phyloP scores from a whole-genome alignment of 768 basidiomycete genomes.

The Hericium erinaceus region DNA sequence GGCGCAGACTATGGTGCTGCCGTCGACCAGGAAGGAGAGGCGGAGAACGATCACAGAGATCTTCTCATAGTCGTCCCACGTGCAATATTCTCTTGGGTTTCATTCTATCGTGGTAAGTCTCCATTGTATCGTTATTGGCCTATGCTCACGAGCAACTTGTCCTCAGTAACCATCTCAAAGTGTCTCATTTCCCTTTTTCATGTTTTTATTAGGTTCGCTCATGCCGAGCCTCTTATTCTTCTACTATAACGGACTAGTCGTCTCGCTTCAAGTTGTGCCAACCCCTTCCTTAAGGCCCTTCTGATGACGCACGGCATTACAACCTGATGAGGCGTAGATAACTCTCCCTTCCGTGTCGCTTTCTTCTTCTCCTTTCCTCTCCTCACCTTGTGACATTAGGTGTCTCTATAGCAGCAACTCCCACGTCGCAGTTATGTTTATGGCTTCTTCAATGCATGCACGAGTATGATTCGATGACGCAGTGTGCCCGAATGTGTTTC shows the following conservation, averaged over 20 bases:
- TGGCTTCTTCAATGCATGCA: not conserved
- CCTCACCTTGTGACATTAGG: not conserved
- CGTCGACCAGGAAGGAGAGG: constrained; percentile 29
- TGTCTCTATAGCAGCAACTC: not conserved
- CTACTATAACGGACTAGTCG: not conserved
- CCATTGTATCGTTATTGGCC: too few species aligned
- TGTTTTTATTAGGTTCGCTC: not conserved
- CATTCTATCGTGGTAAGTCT: not conserved
- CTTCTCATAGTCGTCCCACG: constrained; percentile 22
- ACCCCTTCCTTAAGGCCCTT: not conserved
- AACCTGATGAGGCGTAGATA: not conserved
- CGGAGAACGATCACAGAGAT: constrained; percentile 44
- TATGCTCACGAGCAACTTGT: too few species aligned
- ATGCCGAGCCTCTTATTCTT: not conserved
- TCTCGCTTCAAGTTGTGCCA: not conserved
- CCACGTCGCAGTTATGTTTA: not conserved
- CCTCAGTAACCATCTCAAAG: not conserved
- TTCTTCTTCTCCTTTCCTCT: not conserved
- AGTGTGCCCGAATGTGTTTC: not conserved
- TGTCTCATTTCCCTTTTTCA: not conserved
- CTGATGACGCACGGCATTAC: not conserved
- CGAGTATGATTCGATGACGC: not conserved
- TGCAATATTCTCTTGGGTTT: not conserved
- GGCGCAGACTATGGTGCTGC: constrained; percentile 26
- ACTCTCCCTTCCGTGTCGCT: not conserved